Evolutionary conservation across 2,329 filamentous ascomycete species (phyloP).

Genomic region (Botrytis galanthina): DNA sequence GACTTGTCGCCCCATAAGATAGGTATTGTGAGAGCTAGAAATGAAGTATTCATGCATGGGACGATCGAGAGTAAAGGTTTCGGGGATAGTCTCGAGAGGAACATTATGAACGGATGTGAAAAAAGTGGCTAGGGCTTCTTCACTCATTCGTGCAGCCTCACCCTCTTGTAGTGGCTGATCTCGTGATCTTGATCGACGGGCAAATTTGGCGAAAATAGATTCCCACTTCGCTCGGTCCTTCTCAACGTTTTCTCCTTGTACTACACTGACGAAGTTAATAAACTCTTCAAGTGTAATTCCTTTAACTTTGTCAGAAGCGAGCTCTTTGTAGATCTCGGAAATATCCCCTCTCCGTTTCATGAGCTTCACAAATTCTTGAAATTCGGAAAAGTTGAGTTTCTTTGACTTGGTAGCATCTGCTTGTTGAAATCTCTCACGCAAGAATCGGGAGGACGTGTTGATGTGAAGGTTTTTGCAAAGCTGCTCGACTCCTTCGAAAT

Average conservation of each 20-base stretch:
- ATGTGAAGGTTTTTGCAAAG: conserved; percentile 91
- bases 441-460: conserved; percentile 73
- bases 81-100: conserved; percentile 59
- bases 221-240: conserved; percentile 66
- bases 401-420: conserved; percentile 65
- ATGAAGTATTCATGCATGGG: conserved; percentile 97
- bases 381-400: conserved; percentile 74
- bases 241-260: conserved; percentile 75
- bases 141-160: conserved; percentile 64
- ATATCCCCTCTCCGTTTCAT: conserved; percentile 86
- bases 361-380: conserved; percentile 76
- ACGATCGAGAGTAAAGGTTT: conserved; percentile 66
- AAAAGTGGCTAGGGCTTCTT: conserved; percentile 75
- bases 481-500: conserved; percentile 74
- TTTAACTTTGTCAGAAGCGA: conserved; percentile 56
- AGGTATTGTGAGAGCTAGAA: conserved; percentile 98
- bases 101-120: conserved; percentile 73
- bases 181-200: conserved; percentile 55
- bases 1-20: conserved; percentile 87
- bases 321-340: conserved; percentile 64
- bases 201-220: conserved; percentile 67
- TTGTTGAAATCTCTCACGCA: conserved; percentile 70
- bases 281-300: conserved; percentile 75
- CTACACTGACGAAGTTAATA: conserved; percentile 66
- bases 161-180: conserved; percentile 43